Evolutionary conservation across 441 rosid species (phyloP).

Genomic region (Breynia disticha): DNA sequence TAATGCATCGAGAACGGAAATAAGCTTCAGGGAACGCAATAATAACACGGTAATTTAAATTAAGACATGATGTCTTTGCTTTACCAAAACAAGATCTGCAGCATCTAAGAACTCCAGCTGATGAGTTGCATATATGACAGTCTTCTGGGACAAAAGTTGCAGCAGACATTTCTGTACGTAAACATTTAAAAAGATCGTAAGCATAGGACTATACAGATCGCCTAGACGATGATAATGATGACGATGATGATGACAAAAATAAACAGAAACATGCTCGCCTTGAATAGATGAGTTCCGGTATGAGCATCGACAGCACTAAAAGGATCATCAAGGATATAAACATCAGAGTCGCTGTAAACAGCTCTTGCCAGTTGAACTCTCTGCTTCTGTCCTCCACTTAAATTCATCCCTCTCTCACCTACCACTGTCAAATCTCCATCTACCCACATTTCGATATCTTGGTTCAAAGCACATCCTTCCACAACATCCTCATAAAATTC

Average conservation of each 20-base stretch:
- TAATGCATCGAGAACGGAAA: conserved; percentile 3
- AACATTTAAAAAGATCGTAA: too few relatives aligned
- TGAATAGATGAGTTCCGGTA: conserved; percentile 55
- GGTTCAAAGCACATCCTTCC: conserved; percentile 42
- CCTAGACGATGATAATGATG: not conserved
- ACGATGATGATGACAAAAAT: conserved; percentile 1
- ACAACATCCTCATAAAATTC: conserved; percentile 34
- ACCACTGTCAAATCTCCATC: conserved; percentile 35
- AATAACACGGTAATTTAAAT: not conserved
- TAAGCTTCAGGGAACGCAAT: conserved; percentile 1
- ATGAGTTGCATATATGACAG: conserved; percentile 62
- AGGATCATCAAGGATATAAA: conserved; percentile 69
- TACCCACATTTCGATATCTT: conserved; percentile 37
- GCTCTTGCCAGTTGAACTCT: conserved; percentile 68
- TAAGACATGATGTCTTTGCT: conserved; percentile 3
- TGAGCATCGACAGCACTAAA: conserved; percentile 75
- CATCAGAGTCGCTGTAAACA: conserved; percentile 49
- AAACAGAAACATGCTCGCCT: conserved; percentile 22
- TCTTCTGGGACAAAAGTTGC: conserved; percentile 46
- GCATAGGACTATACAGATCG: too few relatives aligned
- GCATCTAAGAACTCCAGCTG: conserved; percentile 61
- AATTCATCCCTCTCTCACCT: conserved; percentile 62
- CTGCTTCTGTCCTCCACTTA: conserved; percentile 75
- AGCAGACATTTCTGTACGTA: conserved; percentile 48
- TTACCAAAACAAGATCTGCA: conserved; percentile 64